These are phyloP conservation scores for Patellifolia procumbens DNA, from an alignment of 179 eudicot species.

Conservation along the genomic window DNA sequence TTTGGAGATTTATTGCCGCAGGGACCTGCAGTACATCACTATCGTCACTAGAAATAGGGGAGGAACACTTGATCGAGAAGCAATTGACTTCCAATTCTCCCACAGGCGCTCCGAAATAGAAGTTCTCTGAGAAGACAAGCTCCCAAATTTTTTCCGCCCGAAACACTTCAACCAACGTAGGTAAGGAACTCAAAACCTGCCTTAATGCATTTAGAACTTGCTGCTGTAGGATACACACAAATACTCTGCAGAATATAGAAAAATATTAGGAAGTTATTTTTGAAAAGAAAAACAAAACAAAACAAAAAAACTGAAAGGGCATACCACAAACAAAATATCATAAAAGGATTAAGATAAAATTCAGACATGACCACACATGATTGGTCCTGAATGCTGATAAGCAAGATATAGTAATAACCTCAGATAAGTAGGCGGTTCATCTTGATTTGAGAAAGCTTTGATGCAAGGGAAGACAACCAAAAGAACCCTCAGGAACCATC, in stretches of 20 bases:
- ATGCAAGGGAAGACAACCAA: slow-evolving; percentile 77
- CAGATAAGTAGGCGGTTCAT: slow-evolving; percentile 66
- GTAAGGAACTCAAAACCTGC: slow-evolving; percentile 65
- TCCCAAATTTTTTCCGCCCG: slow-evolving; percentile 88
- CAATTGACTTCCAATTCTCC: slow-evolving; percentile 41
- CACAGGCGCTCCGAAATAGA: slow-evolving; percentile 61
- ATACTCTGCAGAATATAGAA: slow-evolving; percentile 50
- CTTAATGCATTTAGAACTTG: slow-evolving; percentile 64
- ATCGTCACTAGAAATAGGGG: slow-evolving; percentile 30
- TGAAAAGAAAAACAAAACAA: not conserved
- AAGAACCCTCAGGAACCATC: slow-evolving; percentile 91
- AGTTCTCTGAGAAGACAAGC: slow-evolving; percentile 87
- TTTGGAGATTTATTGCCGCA: slow-evolving; percentile 54
- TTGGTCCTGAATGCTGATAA: slow-evolving; percentile 10
- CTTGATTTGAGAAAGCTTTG: slow-evolving; percentile 70
- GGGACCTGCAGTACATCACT: slow-evolving; percentile 30
- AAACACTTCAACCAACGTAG: slow-evolving; percentile 62
- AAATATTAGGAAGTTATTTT: not conserved
- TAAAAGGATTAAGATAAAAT: not conserved
- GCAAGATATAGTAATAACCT: slow-evolving; percentile 48
- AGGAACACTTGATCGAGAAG: slow-evolving; percentile 31
- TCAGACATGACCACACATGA: not conserved
- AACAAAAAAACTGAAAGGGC: not conserved
- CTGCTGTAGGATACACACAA: slow-evolving; percentile 65
- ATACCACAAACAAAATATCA: not conserved